Evolutionary conservation across 495 filamentous ascomycete species (phyloP), one percentile per base, ranked within the genome.

Genomic region (Pseudomonodictys pantanalensis): DNA sequence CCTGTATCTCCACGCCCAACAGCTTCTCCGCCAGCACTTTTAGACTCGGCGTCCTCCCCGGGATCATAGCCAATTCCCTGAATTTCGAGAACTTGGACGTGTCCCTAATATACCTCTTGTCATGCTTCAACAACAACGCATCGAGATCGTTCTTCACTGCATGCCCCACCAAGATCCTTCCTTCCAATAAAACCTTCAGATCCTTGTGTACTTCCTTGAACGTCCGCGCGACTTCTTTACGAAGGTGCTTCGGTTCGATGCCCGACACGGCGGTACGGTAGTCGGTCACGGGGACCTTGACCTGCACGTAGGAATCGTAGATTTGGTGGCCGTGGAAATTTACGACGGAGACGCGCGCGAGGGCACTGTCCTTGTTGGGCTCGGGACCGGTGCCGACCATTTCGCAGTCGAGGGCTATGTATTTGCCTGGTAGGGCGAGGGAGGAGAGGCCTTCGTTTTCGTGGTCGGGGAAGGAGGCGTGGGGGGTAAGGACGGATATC

Each of bases 361-460:
- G 81, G 2, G 81, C 82, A 10, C 85, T 86, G 67, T 88, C 82
- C 43, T 76, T 71, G 38, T 86, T 83, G 38, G 69, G 65, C 22
- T 73, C 67, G 30, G 80, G 78, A 1, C 86, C 90, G 10, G 91
- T 83, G 35, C 93, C 93, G 17, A 98, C 92, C 93, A 98, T 98
- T 75, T 98, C 93, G 73, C 93, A 97, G 76, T 98, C 95, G 42
- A 98, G 81, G 30, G 90, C 87, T 42, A 98, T 71, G 68, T 93
- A 97, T 79, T 90, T 93, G 49, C 91, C 92, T 43, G 87, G 68
- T 43, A 87, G 82, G 5, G 78, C 70, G 20, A 63, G 59, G 2
- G 64, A 35, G 53, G 69, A 67, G 4, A 83, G 71, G 15, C 83
- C 83, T 20, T 75, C 72, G 71, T 86, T 83, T 24, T 66, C 45